Evolutionary conservation across 2,329 filamentous ascomycete genomes (phyloP).

Genomic region (Pyricularia sp.): DNA sequence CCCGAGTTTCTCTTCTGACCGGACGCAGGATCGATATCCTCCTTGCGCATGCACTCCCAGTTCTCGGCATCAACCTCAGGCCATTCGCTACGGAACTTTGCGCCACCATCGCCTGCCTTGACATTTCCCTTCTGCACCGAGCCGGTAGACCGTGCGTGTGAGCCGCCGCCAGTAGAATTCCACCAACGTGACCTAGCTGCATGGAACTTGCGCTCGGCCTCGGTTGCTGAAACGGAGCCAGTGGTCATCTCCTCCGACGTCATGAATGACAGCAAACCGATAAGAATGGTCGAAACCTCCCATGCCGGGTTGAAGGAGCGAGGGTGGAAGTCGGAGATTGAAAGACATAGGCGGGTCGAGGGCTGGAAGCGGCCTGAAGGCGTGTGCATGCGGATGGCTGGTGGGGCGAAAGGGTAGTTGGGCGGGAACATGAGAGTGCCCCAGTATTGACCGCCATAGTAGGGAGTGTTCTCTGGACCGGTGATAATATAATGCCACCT

Average conservation of each 20-base stretch:
- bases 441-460: constrained; percentile 95
- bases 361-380: constrained; percentile 93
- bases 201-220: constrained; percentile 68
- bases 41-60: constrained; percentile 81
- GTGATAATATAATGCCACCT: constrained; percentile 96
- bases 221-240: constrained; percentile 69
- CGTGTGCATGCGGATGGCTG: constrained; percentile 98
- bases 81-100: constrained; percentile 86
- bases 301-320: constrained; percentile 97
- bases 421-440: constrained; percentile 90
- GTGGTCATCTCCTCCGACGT: constrained; percentile 98
- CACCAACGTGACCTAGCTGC: constrained; percentile 82
- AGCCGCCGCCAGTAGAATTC: constrained; percentile 90
- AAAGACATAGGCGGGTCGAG: constrained; percentile 83
- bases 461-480: constrained; percentile 87
- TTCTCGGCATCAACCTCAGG: constrained; percentile 83
- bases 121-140: constrained; percentile 63
- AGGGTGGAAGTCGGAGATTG: constrained; percentile 95
- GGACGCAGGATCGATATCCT: constrained; percentile 68
- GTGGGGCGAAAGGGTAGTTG: constrained; percentile 94
- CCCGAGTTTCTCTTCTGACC: constrained; percentile 55
- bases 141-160: constrained; percentile 44
- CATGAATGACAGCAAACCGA: constrained; percentile 94
- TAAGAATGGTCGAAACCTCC: constrained; percentile 95
- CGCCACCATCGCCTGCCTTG: constrained; percentile 84